A percentile compares a stretch with the other conserved stretches of the same genome.
Evolutionary conservation across 768 basidiomycete genomes (phyloP).

Genomic region (Serendipita sp.): DNA sequence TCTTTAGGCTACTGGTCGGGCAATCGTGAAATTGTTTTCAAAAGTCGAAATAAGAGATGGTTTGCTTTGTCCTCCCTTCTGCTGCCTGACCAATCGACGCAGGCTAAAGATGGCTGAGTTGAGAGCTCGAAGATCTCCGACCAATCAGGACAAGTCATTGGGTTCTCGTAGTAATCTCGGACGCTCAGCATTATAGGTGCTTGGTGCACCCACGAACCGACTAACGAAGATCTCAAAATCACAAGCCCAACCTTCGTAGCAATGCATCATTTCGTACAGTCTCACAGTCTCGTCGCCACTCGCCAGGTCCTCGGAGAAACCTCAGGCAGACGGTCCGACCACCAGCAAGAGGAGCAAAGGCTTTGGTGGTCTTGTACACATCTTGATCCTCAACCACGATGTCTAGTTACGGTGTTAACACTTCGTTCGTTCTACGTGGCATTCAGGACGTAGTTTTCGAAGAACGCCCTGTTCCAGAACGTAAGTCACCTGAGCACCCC

Average conservation of each 20-base stretch:
- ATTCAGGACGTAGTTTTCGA: slow-evolving; percentile 59
- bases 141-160: no score
- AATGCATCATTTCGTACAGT: not conserved
- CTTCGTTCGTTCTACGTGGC: slow-evolving; percentile 59
- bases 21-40: not conserved
- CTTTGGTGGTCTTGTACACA: not conserved
- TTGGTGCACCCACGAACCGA: not conserved
- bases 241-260: not conserved
- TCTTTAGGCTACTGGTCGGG: not conserved
- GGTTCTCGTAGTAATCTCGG: no score
- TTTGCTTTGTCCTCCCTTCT: not conserved
- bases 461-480: slow-evolving; percentile 55
- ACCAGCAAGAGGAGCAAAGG: not conserved
- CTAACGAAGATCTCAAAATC: not conserved
- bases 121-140: no score
- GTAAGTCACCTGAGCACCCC: slow-evolving; percentile 24
- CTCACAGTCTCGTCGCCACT: not conserved
- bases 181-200: no score
- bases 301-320: not conserved
- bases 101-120: no score
- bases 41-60: not conserved
- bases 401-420: slow-evolving; percentile 40
- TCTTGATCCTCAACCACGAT: slow-evolving; percentile 23
- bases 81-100: no score
- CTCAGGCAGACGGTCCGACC: not conserved